phyloP scores from a whole-genome alignment of 805 yeast genomes.

The Kodamaea hsintzibuensis region DNA sequence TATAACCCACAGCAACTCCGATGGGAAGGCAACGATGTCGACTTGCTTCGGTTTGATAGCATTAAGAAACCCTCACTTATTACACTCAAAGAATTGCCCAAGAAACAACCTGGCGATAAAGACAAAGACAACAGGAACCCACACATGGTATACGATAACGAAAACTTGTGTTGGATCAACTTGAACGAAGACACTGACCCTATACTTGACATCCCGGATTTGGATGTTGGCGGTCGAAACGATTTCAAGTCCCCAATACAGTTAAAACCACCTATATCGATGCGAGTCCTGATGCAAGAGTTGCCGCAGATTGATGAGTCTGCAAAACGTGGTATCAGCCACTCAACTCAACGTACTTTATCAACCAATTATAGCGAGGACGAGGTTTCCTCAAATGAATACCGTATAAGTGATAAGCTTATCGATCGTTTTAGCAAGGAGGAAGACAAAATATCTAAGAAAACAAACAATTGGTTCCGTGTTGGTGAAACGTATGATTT shows the following conservation, averaged over 20 bases:
- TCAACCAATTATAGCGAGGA: conserved; percentile 24
- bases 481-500: conserved; percentile 27
- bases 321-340: conserved; percentile 31
- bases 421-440: conserved; percentile 36
- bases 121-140: conserved; percentile 26
- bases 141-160: conserved; percentile 61
- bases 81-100: conserved; percentile 16
- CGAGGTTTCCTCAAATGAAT: conserved; percentile 24
- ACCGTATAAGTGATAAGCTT: conserved; percentile 26
- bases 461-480: conserved; percentile 40
- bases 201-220: conserved; percentile 52
- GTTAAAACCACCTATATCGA: conserved; percentile 3
- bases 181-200: conserved; percentile 36
- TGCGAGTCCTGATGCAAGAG: neutral
- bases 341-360: conserved; percentile 38
- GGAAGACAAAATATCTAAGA: conserved; percentile 34
- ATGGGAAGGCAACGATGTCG: conserved; percentile 72
- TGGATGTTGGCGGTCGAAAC: conserved; percentile 14
- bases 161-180: conserved; percentile 60
- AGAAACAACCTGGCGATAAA: conserved; percentile 2
- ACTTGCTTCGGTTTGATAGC: conserved; percentile 50
- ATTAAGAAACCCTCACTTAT: conserved; percentile 41
- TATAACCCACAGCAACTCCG: conserved; percentile 51
- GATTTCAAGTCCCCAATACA: conserved; percentile 15
- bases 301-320: neutral